Conservation (phyloP, 352 stramenopile genomes). For the Globisporangium iwayamae region DNA sequence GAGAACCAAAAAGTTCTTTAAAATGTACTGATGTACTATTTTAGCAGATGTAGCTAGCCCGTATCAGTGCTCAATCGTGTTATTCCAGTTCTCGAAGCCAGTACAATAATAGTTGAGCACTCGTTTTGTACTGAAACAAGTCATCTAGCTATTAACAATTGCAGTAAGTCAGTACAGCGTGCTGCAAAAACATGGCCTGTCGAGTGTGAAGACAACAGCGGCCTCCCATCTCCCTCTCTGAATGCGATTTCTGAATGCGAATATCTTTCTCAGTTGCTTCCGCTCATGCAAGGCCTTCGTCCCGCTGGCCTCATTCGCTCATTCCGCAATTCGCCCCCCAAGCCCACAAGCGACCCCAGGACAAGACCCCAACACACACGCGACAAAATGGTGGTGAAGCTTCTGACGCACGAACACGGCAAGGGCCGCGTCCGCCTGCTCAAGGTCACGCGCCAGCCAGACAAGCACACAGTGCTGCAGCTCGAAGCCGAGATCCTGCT, state of each 20-base stretch:
- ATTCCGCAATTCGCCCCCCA: slow-evolving; percentile 30
- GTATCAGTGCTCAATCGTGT: not conserved
- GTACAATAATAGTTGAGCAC: too few species aligned
- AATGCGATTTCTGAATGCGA: slow-evolving; percentile 31
- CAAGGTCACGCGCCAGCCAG: slow-evolving; percentile 77
- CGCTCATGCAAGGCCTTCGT: not conserved
- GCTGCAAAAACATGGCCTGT: not conserved
- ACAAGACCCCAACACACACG: not conserved
- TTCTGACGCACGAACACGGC: slow-evolving; percentile 72
- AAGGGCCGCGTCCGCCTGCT: slow-evolving; percentile 86
- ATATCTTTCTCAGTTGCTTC: slow-evolving; percentile 15
- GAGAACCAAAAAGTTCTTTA: not conserved
- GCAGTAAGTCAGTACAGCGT: not conserved
- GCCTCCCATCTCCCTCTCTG: not conserved
- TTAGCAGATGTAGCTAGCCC: not conserved
- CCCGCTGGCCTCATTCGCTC: not conserved
- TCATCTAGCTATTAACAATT: not conserved
- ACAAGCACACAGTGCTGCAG: slow-evolving; percentile 79
- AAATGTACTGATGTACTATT: not conserved
- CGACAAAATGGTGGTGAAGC: slow-evolving; percentile 61
- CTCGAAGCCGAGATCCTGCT: slow-evolving; percentile 83
- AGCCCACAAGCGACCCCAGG: slow-evolving; percentile 15
- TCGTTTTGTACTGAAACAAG: too few species aligned
- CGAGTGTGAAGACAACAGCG: not conserved
- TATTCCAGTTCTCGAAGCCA: too few species aligned